Conservation (phyloP, 768 basidiomycete genomes). For the Solioccasus polychromus region DNA sequence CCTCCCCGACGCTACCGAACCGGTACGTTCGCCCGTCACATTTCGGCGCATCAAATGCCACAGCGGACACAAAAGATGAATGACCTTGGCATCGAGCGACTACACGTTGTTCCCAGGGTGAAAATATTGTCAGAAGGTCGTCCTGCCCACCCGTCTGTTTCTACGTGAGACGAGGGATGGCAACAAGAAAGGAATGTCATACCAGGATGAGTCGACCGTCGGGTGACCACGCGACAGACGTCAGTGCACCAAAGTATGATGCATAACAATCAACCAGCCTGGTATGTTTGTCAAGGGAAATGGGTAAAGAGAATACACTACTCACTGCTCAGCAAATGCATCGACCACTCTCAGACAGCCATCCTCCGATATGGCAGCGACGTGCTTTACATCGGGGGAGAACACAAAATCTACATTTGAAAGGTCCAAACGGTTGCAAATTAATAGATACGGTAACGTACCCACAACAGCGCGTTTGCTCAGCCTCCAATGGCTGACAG, state of each 20-base stretch:
- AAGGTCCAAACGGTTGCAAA: constrained; percentile 1
- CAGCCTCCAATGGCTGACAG: constrained; percentile 87
- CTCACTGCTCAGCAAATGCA: constrained; percentile 80
- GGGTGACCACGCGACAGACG: constrained; percentile 91
- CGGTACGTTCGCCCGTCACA: constrained; percentile 90
- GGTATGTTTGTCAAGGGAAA: constrained; percentile 1
- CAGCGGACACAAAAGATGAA: constrained; percentile 85
- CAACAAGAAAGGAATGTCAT: constrained; percentile 4
- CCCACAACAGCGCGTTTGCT: constrained; percentile 71
- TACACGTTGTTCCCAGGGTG: constrained; percentile 90
- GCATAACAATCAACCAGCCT: constrained; percentile 94
- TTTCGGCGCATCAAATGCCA: constrained; percentile 87
- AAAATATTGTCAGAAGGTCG: constrained; percentile 91
- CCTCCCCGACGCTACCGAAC: constrained; percentile 95
- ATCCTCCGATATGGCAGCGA: constrained; percentile 90
- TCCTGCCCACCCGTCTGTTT: constrained; percentile 92
- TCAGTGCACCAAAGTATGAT: constrained; percentile 92
- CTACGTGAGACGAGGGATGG: neutral
- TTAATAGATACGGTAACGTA: constrained; percentile 31
- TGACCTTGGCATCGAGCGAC: constrained; percentile 97
- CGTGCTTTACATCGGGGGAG: constrained; percentile 88
- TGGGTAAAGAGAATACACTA: constrained; percentile 2
- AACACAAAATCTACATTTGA: constrained; percentile 74
- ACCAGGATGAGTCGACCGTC: constrained; percentile 92
- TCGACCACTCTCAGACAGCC: constrained; percentile 90